Evolutionary conservation across 495 filamentous ascomycete species (phyloP).

Genomic region (Filosporella fistucella): DNA sequence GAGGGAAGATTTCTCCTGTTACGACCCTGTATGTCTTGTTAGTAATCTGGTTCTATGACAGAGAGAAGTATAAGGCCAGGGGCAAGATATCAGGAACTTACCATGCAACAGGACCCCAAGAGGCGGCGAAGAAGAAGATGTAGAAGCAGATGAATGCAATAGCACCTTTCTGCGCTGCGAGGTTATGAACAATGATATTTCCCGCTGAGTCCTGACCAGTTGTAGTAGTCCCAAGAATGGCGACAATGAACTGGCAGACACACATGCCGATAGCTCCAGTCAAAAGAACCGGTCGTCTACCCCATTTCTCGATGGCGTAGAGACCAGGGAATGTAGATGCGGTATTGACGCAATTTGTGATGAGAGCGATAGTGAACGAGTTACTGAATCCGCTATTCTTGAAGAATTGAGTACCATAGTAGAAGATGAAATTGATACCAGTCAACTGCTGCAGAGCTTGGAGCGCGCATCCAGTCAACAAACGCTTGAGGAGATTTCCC

Average conservation of each 20-base stretch:
- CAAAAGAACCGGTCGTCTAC: slow-evolving; percentile 64
- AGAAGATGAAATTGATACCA: slow-evolving; percentile 49
- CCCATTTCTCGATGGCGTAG: slow-evolving; percentile 56
- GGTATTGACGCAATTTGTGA: slow-evolving; percentile 73
- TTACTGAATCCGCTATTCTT: slow-evolving; percentile 53
- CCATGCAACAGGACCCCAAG: slow-evolving; percentile 57
- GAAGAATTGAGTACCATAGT: slow-evolving; percentile 68
- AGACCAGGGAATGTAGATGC: slow-evolving; percentile 69
- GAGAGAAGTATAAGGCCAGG: too few relatives aligned
- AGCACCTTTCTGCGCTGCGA: slow-evolving; percentile 40
- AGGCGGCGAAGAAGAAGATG: slow-evolving; percentile 77
- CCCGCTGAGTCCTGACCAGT: slow-evolving; percentile 36
- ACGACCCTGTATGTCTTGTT: too few relatives aligned
- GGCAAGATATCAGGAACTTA: too few relatives aligned
- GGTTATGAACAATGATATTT: slow-evolving; percentile 19
- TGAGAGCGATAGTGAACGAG: slow-evolving; percentile 64
- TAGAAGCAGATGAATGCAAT: slow-evolving; percentile 63
- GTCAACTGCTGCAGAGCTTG: slow-evolving; percentile 62
- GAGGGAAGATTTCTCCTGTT: slow-evolving; percentile 70
- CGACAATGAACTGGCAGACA: slow-evolving; percentile 79
- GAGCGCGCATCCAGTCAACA: slow-evolving; percentile 57
- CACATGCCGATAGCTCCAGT: slow-evolving; percentile 68
- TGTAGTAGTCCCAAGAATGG: slow-evolving; percentile 57
- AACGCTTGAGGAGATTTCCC: slow-evolving; percentile 13
- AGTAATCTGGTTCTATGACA: too few relatives aligned